A percentile compares a stretch with the other conserved stretches of the same genome.
Evolutionary conservation across 768 basidiomycete species (phyloP).

Genomic region (Leccinellum rugosiceps): DNA sequence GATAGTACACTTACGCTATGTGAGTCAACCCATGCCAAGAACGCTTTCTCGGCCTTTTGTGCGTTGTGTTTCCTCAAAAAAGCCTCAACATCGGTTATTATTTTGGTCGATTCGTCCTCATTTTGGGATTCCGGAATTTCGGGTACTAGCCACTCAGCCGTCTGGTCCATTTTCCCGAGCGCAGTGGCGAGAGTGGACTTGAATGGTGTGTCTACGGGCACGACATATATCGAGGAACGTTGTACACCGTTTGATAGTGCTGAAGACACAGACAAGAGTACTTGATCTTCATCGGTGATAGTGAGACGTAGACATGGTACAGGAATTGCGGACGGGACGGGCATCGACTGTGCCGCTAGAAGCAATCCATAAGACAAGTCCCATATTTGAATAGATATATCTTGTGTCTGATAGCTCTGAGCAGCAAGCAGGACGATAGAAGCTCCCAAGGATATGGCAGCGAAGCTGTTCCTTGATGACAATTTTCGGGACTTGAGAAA

Average conservation of each 20-base stretch:
- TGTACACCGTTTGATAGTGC: constrained; percentile 3
- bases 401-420: constrained; percentile 31
- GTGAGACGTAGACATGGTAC: constrained; percentile 29
- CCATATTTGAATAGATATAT: constrained; percentile 60
- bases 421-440: constrained; percentile 58
- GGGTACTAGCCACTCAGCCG: constrained; percentile 44
- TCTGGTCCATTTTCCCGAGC: constrained; percentile 48
- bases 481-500: constrained; percentile 6
- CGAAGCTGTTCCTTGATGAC: constrained; percentile 20
- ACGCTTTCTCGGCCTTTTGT: constrained; percentile 54
- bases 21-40: constrained; percentile 57
- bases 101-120: constrained; percentile 22
- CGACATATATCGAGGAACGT: constrained; percentile 54
- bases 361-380: constrained; percentile 67
- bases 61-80: constrained; percentile 43
- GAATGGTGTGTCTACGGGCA: constrained; percentile 52
- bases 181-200: constrained; percentile 63
- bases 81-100: constrained; percentile 37
- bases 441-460: constrained; percentile 50
- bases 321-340: constrained; percentile 45
- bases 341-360: constrained; percentile 49
- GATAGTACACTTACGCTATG: constrained; percentile 23
- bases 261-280: constrained; percentile 47
- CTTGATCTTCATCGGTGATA: constrained; percentile 43
- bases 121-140: constrained; percentile 11